Evolutionary conservation across 106 monocot genomes (phyloP).

Genomic region (Cymbidium sinense): DNA sequence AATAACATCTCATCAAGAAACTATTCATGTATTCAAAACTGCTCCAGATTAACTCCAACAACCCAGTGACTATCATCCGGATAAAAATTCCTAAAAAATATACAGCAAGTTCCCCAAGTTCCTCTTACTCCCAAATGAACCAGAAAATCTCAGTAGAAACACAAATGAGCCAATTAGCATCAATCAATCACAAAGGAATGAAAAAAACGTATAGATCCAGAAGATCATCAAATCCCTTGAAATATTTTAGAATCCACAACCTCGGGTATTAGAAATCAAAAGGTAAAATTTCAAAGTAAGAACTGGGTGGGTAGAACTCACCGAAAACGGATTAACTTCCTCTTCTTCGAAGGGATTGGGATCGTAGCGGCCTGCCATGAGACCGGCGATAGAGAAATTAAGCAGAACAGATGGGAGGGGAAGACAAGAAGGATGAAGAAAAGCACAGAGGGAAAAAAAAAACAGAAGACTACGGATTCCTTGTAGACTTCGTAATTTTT

Average conservation of each 20-base stretch:
- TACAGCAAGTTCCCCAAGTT: background rate
- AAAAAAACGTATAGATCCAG: background rate
- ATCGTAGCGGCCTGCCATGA: slow-evolving; percentile 60
- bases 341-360: slow-evolving; percentile 70
- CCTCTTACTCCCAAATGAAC: background rate
- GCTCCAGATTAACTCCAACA: background rate
- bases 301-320: slow-evolving; percentile 10
- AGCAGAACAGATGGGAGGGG: background rate
- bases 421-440: background rate
- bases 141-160: background rate
- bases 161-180: background rate
- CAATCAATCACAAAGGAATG: background rate
- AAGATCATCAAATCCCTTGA: background rate
- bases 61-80: background rate
- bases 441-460: background rate
- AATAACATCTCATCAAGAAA: background rate
- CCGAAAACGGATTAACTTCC: slow-evolving; percentile 71
- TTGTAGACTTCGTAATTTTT: background rate
- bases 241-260: background rate
- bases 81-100: background rate
- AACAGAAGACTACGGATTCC: background rate
- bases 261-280: background rate
- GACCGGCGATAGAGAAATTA: background rate
- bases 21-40: background rate
- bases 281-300: background rate